Percentiles rank a stretch among this genome's conserved stretches.
Conservation (phyloP, 225 moss, liverwort and hornwort species). For the Bryoerythrophyllum caledonicum region DNA sequence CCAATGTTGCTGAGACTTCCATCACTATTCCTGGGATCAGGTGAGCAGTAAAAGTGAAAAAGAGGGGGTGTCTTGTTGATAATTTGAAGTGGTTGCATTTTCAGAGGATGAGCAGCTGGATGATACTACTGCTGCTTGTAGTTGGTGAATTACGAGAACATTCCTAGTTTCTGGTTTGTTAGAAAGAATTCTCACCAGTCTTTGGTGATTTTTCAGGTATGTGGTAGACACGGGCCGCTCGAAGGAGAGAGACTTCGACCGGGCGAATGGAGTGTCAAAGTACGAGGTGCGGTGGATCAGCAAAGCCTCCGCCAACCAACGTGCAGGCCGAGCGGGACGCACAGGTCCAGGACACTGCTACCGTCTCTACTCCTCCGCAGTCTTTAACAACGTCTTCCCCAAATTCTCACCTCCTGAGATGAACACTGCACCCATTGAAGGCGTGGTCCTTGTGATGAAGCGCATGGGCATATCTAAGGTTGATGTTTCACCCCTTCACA, state of each 20-base stretch:
- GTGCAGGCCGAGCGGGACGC: constrained; percentile 95
- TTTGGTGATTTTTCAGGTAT: constrained; percentile 45
- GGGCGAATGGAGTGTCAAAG: constrained; percentile 79
- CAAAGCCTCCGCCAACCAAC: constrained; percentile 97
- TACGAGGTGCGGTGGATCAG: constrained; percentile 98
- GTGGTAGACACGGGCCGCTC: constrained; percentile 96
- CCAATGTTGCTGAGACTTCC: constrained; percentile 97
- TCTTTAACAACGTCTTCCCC: constrained; percentile 78
- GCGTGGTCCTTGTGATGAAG: constrained; percentile 96
- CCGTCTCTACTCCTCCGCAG: constrained; percentile 94
- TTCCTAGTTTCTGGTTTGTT: constrained; percentile 1
- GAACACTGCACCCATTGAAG: constrained; percentile 87
- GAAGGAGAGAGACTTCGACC: constrained; percentile 85
- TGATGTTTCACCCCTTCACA: neutral
- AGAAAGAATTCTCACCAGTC: neutral
- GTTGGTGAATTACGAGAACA: neutral
- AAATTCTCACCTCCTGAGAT: constrained; percentile 91
- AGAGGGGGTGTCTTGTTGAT: too few relatives aligned
- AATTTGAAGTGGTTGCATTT: too few relatives aligned
- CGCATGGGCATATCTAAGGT: constrained; percentile 99
- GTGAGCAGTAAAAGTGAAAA: constrained; percentile 20
- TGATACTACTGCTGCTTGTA: neutral
- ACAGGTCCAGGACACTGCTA: constrained; percentile 99
- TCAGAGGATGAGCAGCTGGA: neutral
- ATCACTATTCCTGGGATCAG: constrained; percentile 96